Conservation (phyloP, 192 early-diverging fungal genomes). For the Umbelopsis sp. region DNA sequence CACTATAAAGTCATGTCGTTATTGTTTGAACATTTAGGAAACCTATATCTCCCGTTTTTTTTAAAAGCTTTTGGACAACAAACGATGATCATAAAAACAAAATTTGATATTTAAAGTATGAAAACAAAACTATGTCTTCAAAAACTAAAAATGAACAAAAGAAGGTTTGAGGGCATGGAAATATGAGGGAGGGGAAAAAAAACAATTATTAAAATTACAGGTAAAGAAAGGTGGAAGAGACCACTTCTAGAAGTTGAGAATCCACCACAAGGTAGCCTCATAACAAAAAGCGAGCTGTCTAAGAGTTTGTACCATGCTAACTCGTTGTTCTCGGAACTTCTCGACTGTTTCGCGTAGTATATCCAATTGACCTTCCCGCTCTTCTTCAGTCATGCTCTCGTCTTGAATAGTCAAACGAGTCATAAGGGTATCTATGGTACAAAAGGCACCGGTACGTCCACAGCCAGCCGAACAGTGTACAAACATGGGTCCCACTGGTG, state of each 20-base stretch:
- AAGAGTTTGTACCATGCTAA: slow-evolving; percentile 82
- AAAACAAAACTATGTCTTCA: no score
- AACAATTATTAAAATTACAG: slow-evolving; percentile 12
- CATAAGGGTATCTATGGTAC: slow-evolving; percentile 58
- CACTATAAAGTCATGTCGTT: no score
- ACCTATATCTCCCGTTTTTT: no score
- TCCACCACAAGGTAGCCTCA: slow-evolving; percentile 69
- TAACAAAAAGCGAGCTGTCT: slow-evolving; percentile 86
- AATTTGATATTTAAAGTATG: no score
- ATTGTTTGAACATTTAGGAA: no score
- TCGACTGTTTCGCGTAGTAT: slow-evolving; percentile 63
- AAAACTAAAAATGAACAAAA: neutral
- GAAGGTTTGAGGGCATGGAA: neutral
- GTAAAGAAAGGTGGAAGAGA: neutral
- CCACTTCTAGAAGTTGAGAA: slow-evolving; percentile 26
- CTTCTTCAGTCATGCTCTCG: slow-evolving; percentile 21
- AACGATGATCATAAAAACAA: no score
- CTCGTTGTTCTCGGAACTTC: slow-evolving; percentile 75
- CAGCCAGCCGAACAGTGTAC: slow-evolving; percentile 62
- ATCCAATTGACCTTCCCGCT: slow-evolving; percentile 46
- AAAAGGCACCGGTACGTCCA: slow-evolving; percentile 64
- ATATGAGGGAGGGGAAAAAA: neutral
- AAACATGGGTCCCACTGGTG: slow-evolving; percentile 31
- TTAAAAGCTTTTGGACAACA: no score
- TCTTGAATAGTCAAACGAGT: slow-evolving; percentile 22